Conservation (phyloP, 345 rosid genomes). For the Gossypium bickii region DNA sequence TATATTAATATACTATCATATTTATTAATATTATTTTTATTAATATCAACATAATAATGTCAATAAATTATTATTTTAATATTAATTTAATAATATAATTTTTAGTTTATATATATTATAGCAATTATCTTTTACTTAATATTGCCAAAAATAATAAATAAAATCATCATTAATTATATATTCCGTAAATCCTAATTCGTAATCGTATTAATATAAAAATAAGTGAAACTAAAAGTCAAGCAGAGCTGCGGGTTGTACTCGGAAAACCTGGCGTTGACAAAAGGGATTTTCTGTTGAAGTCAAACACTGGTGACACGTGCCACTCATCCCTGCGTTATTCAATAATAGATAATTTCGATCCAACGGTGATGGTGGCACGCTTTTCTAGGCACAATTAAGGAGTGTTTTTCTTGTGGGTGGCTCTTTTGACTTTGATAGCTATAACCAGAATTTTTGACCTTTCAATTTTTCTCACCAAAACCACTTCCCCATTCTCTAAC, state of each 20-base stretch:
- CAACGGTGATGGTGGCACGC: slow-evolving; percentile 45
- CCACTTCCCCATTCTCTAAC: not conserved
- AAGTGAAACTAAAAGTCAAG: not conserved
- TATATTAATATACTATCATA: too few species aligned
- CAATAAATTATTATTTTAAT: too few species aligned
- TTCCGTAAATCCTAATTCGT: too few species aligned
- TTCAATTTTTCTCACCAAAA: not conserved
- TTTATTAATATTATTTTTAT: too few species aligned
- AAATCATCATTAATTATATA: too few species aligned
- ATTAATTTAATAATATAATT: too few species aligned
- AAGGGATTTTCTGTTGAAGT: not conserved
- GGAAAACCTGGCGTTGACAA: slow-evolving; percentile 2
- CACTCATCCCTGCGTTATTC: slow-evolving; percentile 14
- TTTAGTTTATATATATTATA: too few species aligned
- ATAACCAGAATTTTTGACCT: not conserved
- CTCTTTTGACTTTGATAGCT: slow-evolving; percentile 35
- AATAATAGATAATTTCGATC: slow-evolving; percentile 24
- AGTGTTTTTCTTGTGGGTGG: slow-evolving; percentile 8
- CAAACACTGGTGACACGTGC: slow-evolving; percentile 29
- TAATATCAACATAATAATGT: too few species aligned
- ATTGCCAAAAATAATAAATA: too few species aligned
- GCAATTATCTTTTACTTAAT: too few species aligned
- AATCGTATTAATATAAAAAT: too few species aligned
- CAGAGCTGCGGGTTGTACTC: not conserved
- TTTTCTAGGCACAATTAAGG: slow-evolving; percentile 24